Evolutionary conservation across 768 basidiomycete species (phyloP), one percentile per base, ranked within the genome.

Genomic region (Inosperma sp.): DNA sequence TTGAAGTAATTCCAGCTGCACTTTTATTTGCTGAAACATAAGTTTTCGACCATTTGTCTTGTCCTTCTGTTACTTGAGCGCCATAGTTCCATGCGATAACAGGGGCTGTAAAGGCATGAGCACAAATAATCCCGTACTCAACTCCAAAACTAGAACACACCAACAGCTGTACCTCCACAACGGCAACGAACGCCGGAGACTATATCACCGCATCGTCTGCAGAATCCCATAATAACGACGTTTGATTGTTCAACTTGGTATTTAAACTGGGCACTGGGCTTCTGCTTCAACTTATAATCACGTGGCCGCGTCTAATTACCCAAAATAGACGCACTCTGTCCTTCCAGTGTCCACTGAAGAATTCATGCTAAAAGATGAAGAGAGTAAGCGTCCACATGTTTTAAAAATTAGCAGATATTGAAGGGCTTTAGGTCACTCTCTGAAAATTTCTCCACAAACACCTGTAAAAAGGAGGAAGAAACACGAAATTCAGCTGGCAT

Each of bases 141-240:
- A 27, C 21, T 10, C 31, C 16, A 29, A 44, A n/a, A 29, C n/a
- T 34, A 8, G 27, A 41, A 54, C 89, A 60, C 62, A 91, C 89
- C 88, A 48, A 88, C 89, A 48, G 86, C 71, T 14, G 74, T 71
- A 48, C 90, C 90, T 56, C 90, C 89, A 65, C 89, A 93, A 66
- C 79, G 84, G 67, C 88, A 91, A 46, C 84, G 84, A 35, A 71
- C 67, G 42, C 81, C 80, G 29, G 73, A 62, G 26, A 91, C 88
- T 52, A 93, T 89, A 55, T 91, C 86, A 51, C 89, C 90, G 62
- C 89, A 93, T 63, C 87, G 76, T 52, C 86, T 78, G 71, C 90
- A 93, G 61, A 92, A 92, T 19, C 85, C 86, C 89, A 92, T 92
- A 27, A 8, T 27, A 17, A 22, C 8, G 37, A 17, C 14, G 51